These are phyloP conservation scores for Talaromyces sp. DNA, from an alignment of 2,329 filamentous ascomycete species.

Conservation along the genomic window DNA sequence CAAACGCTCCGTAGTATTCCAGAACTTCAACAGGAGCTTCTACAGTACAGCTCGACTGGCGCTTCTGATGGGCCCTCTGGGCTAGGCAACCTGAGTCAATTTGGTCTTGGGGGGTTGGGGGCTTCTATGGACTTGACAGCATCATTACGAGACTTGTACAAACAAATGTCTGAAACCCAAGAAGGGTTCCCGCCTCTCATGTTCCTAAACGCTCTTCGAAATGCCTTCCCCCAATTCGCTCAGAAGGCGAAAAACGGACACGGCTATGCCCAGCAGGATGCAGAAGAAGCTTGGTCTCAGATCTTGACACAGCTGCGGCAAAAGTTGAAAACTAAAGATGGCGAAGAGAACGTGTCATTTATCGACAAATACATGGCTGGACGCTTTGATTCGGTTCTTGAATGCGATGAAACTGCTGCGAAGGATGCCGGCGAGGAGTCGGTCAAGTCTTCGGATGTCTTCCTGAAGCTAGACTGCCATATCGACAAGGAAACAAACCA, in stretches of 20 bases:
- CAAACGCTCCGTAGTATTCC: slow-evolving; percentile 85
- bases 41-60: slow-evolving; percentile 51
- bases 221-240: slow-evolving; percentile 84
- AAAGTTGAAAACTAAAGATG: slow-evolving; percentile 64
- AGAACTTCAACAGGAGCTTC: slow-evolving; percentile 76
- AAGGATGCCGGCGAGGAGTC: slow-evolving; percentile 68
- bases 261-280: slow-evolving; percentile 95
- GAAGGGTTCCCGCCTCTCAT: slow-evolving; percentile 75
- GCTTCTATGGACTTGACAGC: slow-evolving; percentile 66
- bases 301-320: slow-evolving; percentile 78
- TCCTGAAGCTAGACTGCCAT: slow-evolving; percentile 93
- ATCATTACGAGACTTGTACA: slow-evolving; percentile 77
- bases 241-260: slow-evolving; percentile 76
- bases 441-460: slow-evolving; percentile 63
- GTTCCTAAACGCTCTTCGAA: slow-evolving; percentile 76
- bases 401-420: slow-evolving; percentile 77
- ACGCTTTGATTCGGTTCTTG: slow-evolving; percentile 68
- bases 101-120: slow-evolving; percentile 55
- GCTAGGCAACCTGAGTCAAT: slow-evolving; percentile 44
- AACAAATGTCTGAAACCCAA: slow-evolving; percentile 83
- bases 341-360: slow-evolving; percentile 57
- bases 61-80: slow-evolving; percentile 23
- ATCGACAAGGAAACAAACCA: slow-evolving; percentile 86
- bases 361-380: slow-evolving; percentile 89
- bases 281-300: slow-evolving; percentile 97